Percentiles rank a stretch among this genome's conserved stretches.
These are phyloP conservation scores for Phytophthora sp. DNA, from an alignment of 352 stramenopile species.

Conservation along the genomic window DNA sequence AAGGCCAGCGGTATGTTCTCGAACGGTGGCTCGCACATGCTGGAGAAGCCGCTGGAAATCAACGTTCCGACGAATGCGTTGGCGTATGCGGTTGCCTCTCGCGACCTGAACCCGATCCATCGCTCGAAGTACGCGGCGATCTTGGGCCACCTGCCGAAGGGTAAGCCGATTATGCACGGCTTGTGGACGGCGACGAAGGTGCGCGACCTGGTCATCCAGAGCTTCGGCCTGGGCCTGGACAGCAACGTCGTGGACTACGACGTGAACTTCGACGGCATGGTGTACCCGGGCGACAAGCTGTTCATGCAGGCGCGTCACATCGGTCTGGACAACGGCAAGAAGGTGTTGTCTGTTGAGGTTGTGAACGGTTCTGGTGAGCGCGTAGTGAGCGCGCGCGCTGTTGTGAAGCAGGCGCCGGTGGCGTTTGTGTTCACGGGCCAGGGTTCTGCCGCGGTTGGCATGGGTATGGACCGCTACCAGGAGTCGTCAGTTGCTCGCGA, in stretches of 20 bases:
- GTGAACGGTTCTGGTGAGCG: constrained; percentile 75
- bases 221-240: constrained; percentile 59
- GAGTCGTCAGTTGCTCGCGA: constrained; percentile 69
- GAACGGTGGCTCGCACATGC: constrained; percentile 70
- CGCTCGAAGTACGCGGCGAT: constrained; percentile 76
- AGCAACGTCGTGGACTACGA: constrained; percentile 77
- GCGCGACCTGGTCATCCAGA: constrained; percentile 62
- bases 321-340: constrained; percentile 63
- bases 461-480: constrained; percentile 91
- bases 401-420: constrained; percentile 71
- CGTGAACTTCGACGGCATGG: constrained; percentile 88
- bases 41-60: constrained; percentile 73
- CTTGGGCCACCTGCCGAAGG: constrained; percentile 73
- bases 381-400: constrained; percentile 71
- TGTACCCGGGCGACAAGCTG: constrained; percentile 84
- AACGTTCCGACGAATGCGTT: constrained; percentile 66
- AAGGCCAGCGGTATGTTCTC: constrained; percentile 39
- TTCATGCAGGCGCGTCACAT: constrained; percentile 82
- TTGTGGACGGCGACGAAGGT: constrained; percentile 90
- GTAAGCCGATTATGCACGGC: constrained; percentile 88
- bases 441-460: constrained; percentile 79
- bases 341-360: constrained; percentile 78
- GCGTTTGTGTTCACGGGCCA: constrained; percentile 91
- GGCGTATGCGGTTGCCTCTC: constrained; percentile 78
- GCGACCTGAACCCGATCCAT: constrained; percentile 90